Percentiles rank a stretch among this genome's conserved stretches.
Evolutionary conservation across 2,329 filamentous ascomycete genomes (phyloP).

Genomic region (Talaromyces sp.): DNA sequence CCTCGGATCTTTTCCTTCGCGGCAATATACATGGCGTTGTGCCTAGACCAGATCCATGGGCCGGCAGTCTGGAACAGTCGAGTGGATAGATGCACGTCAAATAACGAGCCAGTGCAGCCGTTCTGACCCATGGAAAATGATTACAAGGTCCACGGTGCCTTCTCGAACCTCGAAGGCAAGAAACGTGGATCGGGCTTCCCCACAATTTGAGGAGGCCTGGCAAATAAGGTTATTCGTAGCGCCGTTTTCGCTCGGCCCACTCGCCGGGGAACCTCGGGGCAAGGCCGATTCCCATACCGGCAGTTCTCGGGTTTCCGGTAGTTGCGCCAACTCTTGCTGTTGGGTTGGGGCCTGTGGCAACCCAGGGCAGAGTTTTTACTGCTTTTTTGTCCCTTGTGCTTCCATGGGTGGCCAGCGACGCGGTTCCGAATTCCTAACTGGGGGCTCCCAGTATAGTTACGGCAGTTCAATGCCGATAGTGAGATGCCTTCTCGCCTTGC

Average conservation of each 20-base stretch:
- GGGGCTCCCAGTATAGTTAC: background rate
- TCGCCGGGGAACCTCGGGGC: background rate
- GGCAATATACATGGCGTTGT: background rate
- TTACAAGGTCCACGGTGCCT: no score
- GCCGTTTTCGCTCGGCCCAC: background rate
- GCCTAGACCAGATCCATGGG: slow-evolving; percentile 5
- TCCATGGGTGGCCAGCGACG: background rate
- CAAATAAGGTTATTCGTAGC: background rate
- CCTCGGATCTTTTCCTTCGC: background rate
- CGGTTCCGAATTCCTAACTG: background rate
- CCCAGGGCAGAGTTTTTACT: background rate
- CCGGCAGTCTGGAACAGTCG: slow-evolving; percentile 5
- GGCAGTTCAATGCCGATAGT: background rate
- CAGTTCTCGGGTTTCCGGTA: background rate
- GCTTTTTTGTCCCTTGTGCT: background rate
- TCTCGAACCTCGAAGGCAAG: background rate
- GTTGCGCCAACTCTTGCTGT: background rate
- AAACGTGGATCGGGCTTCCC: background rate
- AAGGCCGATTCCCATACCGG: background rate
- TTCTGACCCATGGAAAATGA: slow-evolving; percentile 5
- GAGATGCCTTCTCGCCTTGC: background rate
- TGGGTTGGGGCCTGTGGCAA: background rate
- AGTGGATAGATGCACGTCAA: slow-evolving; percentile 7
- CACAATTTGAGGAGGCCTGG: background rate
- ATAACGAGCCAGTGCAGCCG: background rate